Evolutionary conservation across 257 asterid species (phyloP).

Genomic region (Nicotiana sylvestris): DNA sequence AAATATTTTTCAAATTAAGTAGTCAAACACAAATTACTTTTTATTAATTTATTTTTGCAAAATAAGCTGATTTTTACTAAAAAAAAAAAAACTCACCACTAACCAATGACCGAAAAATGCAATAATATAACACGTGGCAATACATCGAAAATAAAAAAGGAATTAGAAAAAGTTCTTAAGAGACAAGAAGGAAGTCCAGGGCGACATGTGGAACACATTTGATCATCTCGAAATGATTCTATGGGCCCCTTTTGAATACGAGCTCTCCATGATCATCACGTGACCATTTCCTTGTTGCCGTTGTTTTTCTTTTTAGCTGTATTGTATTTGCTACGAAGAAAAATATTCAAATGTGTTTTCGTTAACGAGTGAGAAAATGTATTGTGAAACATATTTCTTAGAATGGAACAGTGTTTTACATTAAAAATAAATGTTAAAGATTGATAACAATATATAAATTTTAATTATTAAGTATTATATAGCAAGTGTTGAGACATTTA

Average conservation of each 20-base stretch:
- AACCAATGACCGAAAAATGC: background rate
- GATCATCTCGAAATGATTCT: constrained; percentile 9
- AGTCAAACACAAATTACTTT: too few species aligned
- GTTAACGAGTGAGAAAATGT: too few species aligned
- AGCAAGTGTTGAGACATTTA: too few species aligned
- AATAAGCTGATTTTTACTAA: too few species aligned
- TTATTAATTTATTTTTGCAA: too few species aligned
- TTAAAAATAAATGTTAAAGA: too few species aligned
- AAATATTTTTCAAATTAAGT: too few species aligned
- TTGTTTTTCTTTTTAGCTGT: background rate
- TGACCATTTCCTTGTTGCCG: background rate
- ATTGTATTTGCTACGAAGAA: background rate
- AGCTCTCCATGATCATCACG: background rate
- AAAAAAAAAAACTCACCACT: too few species aligned
- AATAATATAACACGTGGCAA: background rate
- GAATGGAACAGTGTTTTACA: too few species aligned
- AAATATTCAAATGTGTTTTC: background rate
- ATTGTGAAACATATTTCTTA: too few species aligned
- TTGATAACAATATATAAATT: too few species aligned
- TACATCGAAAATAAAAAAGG: background rate
- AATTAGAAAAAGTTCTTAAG: background rate
- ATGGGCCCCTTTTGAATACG: constrained; percentile 9
- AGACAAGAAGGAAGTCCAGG: background rate
- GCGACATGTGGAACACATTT: constrained; percentile 9
- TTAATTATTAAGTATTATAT: too few species aligned